These are phyloP conservation scores for Aspergillus haitiensis DNA, from an alignment of 495 filamentous ascomycete species.

Conservation along the genomic window DNA sequence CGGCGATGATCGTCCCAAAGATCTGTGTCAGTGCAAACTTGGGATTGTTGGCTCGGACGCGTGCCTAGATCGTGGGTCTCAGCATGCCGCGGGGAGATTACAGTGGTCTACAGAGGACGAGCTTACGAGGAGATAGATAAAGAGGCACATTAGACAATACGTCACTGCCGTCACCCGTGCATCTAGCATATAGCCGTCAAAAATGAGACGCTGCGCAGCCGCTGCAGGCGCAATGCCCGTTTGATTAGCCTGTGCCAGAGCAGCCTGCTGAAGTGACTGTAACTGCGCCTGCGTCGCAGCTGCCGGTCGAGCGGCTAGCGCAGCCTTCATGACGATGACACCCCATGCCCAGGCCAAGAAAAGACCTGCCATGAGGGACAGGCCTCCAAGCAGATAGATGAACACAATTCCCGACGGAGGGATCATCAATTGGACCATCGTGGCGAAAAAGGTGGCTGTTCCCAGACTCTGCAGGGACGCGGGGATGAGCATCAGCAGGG, in stretches of 20 bases:
- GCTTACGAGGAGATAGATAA: conserved; percentile 41
- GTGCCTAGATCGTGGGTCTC: conserved; percentile 25
- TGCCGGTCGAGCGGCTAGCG: conserved; percentile 37
- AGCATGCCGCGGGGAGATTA: neutral
- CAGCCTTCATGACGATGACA: conserved; percentile 44
- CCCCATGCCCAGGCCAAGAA: conserved; percentile 46
- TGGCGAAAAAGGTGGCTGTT: conserved; percentile 28
- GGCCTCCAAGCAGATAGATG: conserved; percentile 36
- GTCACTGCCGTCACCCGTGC: conserved; percentile 39
- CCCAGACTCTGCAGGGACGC: conserved; percentile 33
- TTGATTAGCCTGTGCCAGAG: conserved; percentile 34
- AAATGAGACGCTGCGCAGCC: conserved; percentile 32
- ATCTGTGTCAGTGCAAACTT: conserved; percentile 37
- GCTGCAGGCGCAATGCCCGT: conserved; percentile 29
- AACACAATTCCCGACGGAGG: conserved; percentile 42
- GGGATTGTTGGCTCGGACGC: conserved; percentile 41
- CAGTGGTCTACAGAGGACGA: neutral
- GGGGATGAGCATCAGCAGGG: conserved; percentile 43
- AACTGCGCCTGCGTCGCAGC: conserved; percentile 38
- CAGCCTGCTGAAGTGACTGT: conserved; percentile 34
- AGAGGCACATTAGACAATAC: conserved; percentile 36
- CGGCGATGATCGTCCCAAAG: conserved; percentile 42
- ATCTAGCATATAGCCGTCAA: conserved; percentile 44
- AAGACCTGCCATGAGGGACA: conserved; percentile 41
- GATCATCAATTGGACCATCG: conserved; percentile 38